phyloP scores from a whole-genome alignment of 2,329 filamentous ascomycete genomes.

The Penicillium hesseltinei region DNA sequence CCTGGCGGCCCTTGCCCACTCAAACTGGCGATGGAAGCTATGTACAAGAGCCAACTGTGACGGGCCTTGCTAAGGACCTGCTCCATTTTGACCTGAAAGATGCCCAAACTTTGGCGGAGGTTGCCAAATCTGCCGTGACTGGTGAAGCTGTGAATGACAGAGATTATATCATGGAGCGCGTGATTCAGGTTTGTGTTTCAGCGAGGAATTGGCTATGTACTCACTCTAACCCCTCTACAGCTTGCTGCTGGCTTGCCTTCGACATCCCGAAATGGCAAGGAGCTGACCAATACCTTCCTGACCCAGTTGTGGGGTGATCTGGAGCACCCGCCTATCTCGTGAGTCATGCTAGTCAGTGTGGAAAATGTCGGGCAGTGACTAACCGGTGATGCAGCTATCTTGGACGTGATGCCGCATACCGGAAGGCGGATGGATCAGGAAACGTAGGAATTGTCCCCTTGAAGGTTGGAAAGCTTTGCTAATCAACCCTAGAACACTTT shows the following conservation, averaged over 20 bases:
- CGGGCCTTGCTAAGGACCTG: slow-evolving; percentile 47
- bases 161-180: slow-evolving; percentile 59
- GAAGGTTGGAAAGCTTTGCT: slow-evolving; percentile 32
- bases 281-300: slow-evolving; percentile 52
- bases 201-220: neutral
- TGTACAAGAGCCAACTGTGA: slow-evolving; percentile 33
- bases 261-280: slow-evolving; percentile 33
- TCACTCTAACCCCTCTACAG: slow-evolving; percentile 20
- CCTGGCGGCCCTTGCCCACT: slow-evolving; percentile 43
- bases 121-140: slow-evolving; percentile 44
- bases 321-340: slow-evolving; percentile 53
- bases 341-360: slow-evolving; percentile 27
- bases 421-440: slow-evolving; percentile 42
- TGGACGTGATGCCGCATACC: slow-evolving; percentile 35
- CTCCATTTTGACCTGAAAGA: slow-evolving; percentile 48
- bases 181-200: slow-evolving; percentile 46
- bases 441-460: slow-evolving; percentile 32
- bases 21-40: slow-evolving; percentile 45
- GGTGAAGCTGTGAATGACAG: slow-evolving; percentile 60
- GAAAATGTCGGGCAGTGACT: slow-evolving; percentile 10
- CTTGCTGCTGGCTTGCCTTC: slow-evolving; percentile 39
- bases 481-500: slow-evolving; percentile 57
- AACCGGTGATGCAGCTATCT: slow-evolving; percentile 33
- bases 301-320: slow-evolving; percentile 55
- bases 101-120: slow-evolving; percentile 41